These are phyloP conservation scores for Ganoderma leucocontextum DNA, from an alignment of 1,284 basidiomycete genomes.

Conservation along the genomic window DNA sequence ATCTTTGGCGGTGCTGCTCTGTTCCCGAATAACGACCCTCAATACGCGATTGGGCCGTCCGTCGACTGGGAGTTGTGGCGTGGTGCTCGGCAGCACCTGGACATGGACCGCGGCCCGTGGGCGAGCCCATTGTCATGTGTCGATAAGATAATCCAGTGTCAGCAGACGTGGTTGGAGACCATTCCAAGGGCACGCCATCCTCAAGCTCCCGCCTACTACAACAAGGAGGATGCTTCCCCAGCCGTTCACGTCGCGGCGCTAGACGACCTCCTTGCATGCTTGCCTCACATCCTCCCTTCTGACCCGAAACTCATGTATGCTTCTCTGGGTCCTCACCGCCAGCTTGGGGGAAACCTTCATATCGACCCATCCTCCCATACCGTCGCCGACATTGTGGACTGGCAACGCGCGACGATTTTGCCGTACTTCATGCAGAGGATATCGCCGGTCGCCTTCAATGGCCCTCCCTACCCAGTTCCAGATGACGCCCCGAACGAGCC, in stretches of 20 bases:
- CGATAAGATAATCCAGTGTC: background rate
- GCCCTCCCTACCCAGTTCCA: background rate
- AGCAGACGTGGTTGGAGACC: background rate
- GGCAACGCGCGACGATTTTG: background rate
- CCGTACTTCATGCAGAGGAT: background rate
- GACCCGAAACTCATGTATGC: background rate
- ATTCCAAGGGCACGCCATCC: background rate
- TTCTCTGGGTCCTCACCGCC: background rate
- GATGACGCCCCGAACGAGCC: background rate
- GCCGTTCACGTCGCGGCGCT: background rate
- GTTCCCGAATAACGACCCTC: background rate
- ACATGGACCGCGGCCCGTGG: slow-evolving; percentile 41
- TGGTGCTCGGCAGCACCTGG: slow-evolving; percentile 32
- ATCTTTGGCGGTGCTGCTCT: background rate
- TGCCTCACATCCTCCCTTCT: background rate
- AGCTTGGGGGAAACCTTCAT: background rate
- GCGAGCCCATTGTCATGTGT: background rate
- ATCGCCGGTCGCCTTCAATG: background rate
- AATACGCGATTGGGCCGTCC: slow-evolving; percentile 40
- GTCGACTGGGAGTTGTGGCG: slow-evolving; percentile 39
- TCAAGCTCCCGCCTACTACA: background rate
- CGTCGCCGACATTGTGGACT: background rate
- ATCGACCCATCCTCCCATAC: background rate
- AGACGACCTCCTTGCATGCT: background rate
- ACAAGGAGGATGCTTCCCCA: background rate